Percentiles rank a stretch among this genome's conserved stretches.
Evolutionary conservation across 2,329 filamentous ascomycete genomes (phyloP).

Genomic region (Bipolaris zeicola): DNA sequence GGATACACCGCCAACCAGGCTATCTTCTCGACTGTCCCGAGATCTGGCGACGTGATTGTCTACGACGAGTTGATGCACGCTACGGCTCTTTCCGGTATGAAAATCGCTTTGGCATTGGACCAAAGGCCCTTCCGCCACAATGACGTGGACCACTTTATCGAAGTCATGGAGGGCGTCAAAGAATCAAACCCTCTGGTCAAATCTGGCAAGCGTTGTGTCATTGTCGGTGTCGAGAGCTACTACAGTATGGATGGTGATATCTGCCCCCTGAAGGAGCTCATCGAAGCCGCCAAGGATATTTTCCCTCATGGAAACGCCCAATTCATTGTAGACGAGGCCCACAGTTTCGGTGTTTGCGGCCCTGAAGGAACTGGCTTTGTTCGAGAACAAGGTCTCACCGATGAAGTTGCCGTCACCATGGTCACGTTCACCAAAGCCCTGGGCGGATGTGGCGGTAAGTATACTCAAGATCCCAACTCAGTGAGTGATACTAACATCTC

Average conservation of each 20-base stretch:
- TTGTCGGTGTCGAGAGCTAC: conserved; percentile 34
- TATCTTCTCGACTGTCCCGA: conserved; percentile 43
- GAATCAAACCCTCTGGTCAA: conserved; percentile 20
- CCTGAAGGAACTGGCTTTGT: conserved; percentile 62
- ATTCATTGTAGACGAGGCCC: conserved; percentile 70
- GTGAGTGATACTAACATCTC: not conserved
- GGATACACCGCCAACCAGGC: conserved; percentile 52
- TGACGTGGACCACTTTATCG: conserved; percentile 44
- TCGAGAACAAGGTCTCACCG: conserved; percentile 28
- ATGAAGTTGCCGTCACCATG: conserved; percentile 33
- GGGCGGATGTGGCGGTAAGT: conserved; percentile 32
- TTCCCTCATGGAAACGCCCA: conserved; percentile 65
- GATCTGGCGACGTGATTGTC: conserved; percentile 71
- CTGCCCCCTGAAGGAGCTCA: conserved; percentile 65
- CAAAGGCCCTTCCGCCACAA: conserved; percentile 63
- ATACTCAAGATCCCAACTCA: not conserved
- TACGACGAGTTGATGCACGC: conserved; percentile 78
- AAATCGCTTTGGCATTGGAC: conserved; percentile 60
- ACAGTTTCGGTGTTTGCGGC: conserved; percentile 67
- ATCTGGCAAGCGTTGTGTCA: conserved; percentile 39
- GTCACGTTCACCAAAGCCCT: conserved; percentile 39
- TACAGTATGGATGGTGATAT: conserved; percentile 86
- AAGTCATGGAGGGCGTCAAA: conserved; percentile 47
- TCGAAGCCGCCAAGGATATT: conserved; percentile 60
- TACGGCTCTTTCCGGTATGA: conserved; percentile 76